Conservation (phyloP, 129 eudicot genomes). For the Escallonia herrerae region DNA sequence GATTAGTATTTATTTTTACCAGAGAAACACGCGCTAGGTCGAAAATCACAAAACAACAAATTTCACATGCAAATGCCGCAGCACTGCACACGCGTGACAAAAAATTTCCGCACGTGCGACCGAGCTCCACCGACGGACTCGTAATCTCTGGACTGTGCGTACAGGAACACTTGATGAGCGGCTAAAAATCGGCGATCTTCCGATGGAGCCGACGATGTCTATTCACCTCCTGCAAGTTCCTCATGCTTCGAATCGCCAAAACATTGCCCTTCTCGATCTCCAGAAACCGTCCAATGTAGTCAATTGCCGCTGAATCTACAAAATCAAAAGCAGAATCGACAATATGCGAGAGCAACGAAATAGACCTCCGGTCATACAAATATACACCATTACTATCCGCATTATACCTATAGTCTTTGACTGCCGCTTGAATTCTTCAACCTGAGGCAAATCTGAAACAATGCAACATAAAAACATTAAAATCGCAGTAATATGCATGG, state of each 20-base stretch:
- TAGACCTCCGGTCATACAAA: not conserved
- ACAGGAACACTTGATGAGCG: not conserved
- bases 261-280: constrained; percentile 24
- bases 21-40: no score
- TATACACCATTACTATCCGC: not conserved
- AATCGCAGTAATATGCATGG: no score
- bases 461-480: not conserved
- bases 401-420: constrained; percentile 17
- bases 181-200: constrained; percentile 31
- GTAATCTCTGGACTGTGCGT: not conserved
- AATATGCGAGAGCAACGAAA: not conserved
- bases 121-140: constrained; percentile 2
- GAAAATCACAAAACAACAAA: no score
- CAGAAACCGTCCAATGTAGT: constrained; percentile 8
- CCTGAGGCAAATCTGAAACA: constrained; percentile 34
- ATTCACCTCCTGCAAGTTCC: constrained; percentile 26
- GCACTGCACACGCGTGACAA: no score
- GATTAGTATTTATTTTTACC: no score
- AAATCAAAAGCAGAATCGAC: not conserved
- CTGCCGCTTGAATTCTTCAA: constrained; percentile 16
- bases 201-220: constrained; percentile 24
- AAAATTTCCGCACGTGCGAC: no score
- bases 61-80: no score
- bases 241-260: constrained; percentile 35
- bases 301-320: constrained; percentile 15